Conservation (phyloP, 345 rosid genomes). For the Eucalyptus grandis region DNA sequence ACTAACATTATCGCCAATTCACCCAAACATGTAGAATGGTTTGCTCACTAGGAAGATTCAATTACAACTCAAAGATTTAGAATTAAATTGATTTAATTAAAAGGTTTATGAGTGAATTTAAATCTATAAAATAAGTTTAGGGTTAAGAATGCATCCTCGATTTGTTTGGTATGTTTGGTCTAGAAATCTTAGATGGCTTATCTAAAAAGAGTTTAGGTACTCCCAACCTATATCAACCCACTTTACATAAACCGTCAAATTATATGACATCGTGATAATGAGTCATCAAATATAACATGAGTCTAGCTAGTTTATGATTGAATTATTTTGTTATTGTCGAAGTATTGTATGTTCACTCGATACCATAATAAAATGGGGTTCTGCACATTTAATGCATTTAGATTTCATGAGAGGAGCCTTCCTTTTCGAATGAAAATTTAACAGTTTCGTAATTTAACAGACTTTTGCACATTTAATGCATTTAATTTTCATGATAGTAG, state of each 20-base stretch:
- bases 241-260: background rate
- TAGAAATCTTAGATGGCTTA: background rate
- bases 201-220: background rate
- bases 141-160: background rate
- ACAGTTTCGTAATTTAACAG: background rate
- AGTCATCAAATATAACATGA: background rate
- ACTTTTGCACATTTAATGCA: background rate
- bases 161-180: background rate
- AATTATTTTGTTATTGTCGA: background rate
- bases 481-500: background rate
- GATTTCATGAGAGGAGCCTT: background rate
- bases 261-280: background rate
- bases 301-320: background rate
- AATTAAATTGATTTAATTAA: background rate
- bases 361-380: background rate
- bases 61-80: background rate
- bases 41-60: rapidly evolving
- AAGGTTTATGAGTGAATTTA: background rate
- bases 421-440: background rate
- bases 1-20: background rate
- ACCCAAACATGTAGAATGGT: background rate
- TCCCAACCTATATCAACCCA: background rate
- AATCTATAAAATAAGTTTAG: background rate
- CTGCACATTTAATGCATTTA: background rate
- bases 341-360: background rate